Conservation (phyloP, 2,329 filamentous ascomycete species). For the Pestalotiopsis fici region DNA sequence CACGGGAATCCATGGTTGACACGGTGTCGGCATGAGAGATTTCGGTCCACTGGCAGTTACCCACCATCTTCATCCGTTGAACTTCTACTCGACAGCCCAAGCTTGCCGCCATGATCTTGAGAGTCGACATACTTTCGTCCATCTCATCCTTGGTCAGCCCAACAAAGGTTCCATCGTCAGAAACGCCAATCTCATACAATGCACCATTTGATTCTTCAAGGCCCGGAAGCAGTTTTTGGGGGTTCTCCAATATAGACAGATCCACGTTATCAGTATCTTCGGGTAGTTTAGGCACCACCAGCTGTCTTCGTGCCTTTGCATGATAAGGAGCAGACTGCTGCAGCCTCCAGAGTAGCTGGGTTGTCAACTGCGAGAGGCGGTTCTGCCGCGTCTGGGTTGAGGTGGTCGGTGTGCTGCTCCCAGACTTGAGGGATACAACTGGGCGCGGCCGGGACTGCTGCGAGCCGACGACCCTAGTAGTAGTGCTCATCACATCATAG, state of each 20-base stretch:
- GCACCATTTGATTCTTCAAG: constrained; percentile 92
- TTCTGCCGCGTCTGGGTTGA: constrained; percentile 76
- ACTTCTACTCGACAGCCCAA: constrained; percentile 85
- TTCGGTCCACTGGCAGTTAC: constrained; percentile 76
- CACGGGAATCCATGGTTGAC: constrained; percentile 24
- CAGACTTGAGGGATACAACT: constrained; percentile 26
- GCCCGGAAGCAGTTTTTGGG: constrained; percentile 68
- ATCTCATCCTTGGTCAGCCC: constrained; percentile 89
- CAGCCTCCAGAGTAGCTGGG: constrained; percentile 89
- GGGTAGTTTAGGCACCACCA: constrained; percentile 75
- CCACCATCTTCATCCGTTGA: constrained; percentile 79
- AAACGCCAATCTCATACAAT: constrained; percentile 93
- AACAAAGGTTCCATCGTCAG: constrained; percentile 89
- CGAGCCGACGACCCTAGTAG: constrained; percentile 28
- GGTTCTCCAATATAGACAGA: constrained; percentile 38
- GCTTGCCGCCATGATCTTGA: constrained; percentile 89
- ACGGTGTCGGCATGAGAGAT: constrained; percentile 29
- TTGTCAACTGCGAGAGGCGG: constrained; percentile 87
- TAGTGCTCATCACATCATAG: constrained; percentile 73
- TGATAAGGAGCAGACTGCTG: constrained; percentile 95
- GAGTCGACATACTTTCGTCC: constrained; percentile 82
- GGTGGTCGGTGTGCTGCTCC: constrained; percentile 26
- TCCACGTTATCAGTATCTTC: constrained; percentile 56
- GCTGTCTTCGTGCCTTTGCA: constrained; percentile 72
- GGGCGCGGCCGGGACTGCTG: constrained; percentile 28